Evolutionary conservation across 306 rosid genomes (phyloP), one percentile per base, ranked within the genome.

Genomic region (Senna tora): DNA sequence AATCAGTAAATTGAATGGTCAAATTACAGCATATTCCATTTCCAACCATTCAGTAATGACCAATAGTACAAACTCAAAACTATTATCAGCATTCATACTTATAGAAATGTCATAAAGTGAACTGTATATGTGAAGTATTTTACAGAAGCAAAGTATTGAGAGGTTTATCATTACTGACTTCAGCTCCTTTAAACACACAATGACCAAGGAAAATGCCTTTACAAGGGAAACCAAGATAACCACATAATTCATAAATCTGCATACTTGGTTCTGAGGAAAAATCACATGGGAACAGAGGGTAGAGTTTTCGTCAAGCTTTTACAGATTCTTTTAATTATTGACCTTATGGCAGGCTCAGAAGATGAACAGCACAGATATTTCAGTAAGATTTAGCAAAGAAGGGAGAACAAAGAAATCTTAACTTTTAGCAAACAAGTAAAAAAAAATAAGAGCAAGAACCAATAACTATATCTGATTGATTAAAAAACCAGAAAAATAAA

Each of bases 141-240:
- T 15, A 53, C 28, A 39, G 39, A 65, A 61, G 42, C 43, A 7
- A 81, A 70, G 32, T 49, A n/a, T 12, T 76, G 38, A 14, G 32
- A 66, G 54, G 55, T 72, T 36, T 52, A 57, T n/a, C 9, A 25
- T 62, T 51, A 38, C 43, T 25, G 14, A 58, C 52, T 59, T 71
- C 65, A 60, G 57, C 70, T 60, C 53, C 67, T 67, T 32, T 54
- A 73, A 75, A 72, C 60, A 59, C 69, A 36, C 45, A 21, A 61
- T 54, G 62, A 71, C 32, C 54, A 13, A 52, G 8, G 56, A n/a
- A 38, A 33, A 9, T 39, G 13, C 49, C 42, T 66, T 34, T 14
- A 61, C 47, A 51, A 33, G 50, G 67, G 32, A 42, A 67, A 61
- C 36, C 45, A 46, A 47, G 67, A 75, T 17, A 38, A 54, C 33